These are phyloP conservation scores for Ophiostoma ulmi DNA, from an alignment of 2,329 filamentous ascomycete species.

Conservation along the genomic window DNA sequence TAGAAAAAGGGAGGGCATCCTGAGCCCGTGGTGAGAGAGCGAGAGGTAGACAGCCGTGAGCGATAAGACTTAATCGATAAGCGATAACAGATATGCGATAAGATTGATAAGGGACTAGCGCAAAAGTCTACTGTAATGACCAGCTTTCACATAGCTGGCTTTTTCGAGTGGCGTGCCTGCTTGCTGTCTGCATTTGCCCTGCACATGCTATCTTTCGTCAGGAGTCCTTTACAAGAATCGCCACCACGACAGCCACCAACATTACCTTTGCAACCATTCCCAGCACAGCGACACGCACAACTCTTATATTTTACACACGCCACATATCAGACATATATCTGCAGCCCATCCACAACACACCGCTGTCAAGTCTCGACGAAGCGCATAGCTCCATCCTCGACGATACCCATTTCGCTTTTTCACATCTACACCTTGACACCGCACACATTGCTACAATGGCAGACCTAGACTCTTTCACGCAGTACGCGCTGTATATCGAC, in stretches of 20 bases:
- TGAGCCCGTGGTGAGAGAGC: neutral
- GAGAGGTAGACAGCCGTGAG: neutral
- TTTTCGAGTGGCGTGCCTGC: conserved; percentile 4
- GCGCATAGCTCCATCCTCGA: neutral
- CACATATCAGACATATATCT: neutral
- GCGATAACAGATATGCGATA: neutral
- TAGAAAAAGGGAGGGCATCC: neutral
- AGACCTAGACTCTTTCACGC: conserved; percentile 69
- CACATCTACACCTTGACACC: neutral
- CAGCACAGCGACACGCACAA: neutral
- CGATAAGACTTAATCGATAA: neutral
- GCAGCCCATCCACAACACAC: neutral
- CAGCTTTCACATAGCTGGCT: conserved; percentile 18
- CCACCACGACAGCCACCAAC: neutral
- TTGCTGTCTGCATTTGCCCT: neutral
- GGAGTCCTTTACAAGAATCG: neutral
- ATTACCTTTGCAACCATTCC: neutral
- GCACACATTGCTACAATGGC: conserved; percentile 41
- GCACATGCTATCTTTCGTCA: neutral
- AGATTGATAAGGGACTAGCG: neutral
- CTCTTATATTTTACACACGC: neutral
- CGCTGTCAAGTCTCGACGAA: neutral
- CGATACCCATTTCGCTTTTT: neutral
- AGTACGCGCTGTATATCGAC: conserved; percentile 77
- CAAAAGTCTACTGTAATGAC: neutral